These are phyloP conservation scores for Zea mays DNA, from an alignment of 176 grass and related monocot genomes.

Conservation along the genomic window DNA sequence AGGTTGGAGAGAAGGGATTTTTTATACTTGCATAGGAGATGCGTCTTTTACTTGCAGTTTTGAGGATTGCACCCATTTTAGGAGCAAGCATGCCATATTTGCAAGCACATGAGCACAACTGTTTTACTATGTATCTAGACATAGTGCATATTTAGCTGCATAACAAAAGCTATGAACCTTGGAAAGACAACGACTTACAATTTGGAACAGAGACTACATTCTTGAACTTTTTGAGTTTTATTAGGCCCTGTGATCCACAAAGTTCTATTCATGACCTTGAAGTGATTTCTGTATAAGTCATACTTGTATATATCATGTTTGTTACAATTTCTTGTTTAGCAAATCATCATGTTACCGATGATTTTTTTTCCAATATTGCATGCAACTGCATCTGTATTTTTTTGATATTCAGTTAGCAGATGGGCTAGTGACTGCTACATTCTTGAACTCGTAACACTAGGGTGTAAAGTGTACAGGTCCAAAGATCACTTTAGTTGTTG, in stretches of 20 bases:
- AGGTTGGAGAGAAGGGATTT: neutral
- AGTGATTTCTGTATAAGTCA: neutral
- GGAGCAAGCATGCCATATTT: neutral
- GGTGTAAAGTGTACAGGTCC: neutral
- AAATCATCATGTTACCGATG: neutral
- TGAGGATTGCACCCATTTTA: neutral
- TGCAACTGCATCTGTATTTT: neutral
- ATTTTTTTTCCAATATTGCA: neutral
- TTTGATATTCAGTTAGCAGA: neutral
- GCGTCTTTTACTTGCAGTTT: neutral
- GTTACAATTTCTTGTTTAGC: neutral
- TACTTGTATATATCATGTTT: slow-evolving; percentile 7
- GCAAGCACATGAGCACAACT: neutral
- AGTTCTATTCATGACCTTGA: neutral
- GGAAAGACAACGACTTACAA: neutral
- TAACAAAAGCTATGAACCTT: no score
- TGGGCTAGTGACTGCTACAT: neutral
- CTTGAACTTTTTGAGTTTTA: slow-evolving; percentile 1
- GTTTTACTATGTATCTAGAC: neutral
- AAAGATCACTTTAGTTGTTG: neutral
- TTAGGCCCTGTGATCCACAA: neutral
- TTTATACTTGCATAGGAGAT: neutral
- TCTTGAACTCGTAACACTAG: neutral
- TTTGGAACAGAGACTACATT: neutral
- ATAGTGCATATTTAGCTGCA: no score